These are phyloP conservation scores for Umbelopsis ramanniana DNA, from an alignment of 192 early-diverging fungal species.

Conservation along the genomic window DNA sequence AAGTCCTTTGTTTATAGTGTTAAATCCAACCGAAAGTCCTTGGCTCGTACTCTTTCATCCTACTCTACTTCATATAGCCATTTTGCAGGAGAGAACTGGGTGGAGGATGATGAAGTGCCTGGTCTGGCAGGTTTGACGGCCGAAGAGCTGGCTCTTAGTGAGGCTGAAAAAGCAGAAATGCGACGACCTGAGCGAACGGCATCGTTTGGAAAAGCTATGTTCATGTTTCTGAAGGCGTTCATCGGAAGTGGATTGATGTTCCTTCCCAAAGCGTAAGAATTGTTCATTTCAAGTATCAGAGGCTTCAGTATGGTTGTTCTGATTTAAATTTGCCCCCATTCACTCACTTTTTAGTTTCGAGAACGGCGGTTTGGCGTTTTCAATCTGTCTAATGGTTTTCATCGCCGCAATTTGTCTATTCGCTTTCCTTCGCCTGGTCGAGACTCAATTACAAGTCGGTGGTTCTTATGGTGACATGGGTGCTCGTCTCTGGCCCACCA, in stretches of 20 bases:
- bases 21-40: neutral
- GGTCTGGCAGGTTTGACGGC: neutral
- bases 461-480: conserved; percentile 67
- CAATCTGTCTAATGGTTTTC: conserved; percentile 57
- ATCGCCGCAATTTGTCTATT: conserved; percentile 65
- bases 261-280: conserved; percentile 48
- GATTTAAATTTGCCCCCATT: neutral
- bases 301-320: too few species aligned
- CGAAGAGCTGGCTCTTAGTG: conserved; percentile 5
- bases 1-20: conserved; percentile 1
- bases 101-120: neutral
- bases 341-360: conserved; percentile 37
- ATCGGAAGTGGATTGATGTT: conserved; percentile 66
- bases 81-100: conserved; percentile 35
- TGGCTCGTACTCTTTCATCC: conserved; percentile 32
- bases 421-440: conserved; percentile 51
- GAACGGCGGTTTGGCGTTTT: conserved; percentile 70
- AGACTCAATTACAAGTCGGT: conserved; percentile 51
- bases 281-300: too few species aligned
- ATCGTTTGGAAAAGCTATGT: conserved; percentile 56
- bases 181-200: conserved; percentile 42
- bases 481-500: conserved; percentile 58
- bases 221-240: conserved; percentile 68
- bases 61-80: conserved; percentile 32
- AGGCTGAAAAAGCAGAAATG: neutral